Conservation (phyloP, 306 rosid genomes). For the Dalbergia cultrata region DNA sequence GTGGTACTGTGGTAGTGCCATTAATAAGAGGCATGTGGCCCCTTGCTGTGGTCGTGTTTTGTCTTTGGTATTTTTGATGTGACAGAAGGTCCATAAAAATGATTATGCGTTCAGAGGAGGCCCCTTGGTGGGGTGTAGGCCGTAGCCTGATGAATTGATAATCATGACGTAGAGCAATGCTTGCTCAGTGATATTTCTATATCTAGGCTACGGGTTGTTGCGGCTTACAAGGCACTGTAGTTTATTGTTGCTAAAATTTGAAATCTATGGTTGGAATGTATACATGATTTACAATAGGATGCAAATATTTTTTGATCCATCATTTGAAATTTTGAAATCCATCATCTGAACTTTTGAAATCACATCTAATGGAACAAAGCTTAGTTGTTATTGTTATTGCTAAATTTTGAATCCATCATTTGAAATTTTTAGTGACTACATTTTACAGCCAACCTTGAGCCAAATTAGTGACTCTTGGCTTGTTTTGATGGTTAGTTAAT, state of each 20-base stretch:
- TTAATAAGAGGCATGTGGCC: slow-evolving; percentile 1
- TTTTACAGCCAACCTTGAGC: slow-evolving; percentile 2
- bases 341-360: no score
- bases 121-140: background rate
- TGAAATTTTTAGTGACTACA: slow-evolving; percentile 6
- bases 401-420: background rate
- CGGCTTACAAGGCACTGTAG: background rate
- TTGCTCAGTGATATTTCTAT: slow-evolving; percentile 20
- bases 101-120: slow-evolving; percentile 17
- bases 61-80: background rate
- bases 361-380: no score
- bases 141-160: slow-evolving; percentile 19
- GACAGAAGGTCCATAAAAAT: slow-evolving; percentile 2
- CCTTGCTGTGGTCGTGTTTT: background rate
- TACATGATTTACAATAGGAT: no score
- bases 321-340: no score
- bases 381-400: background rate
- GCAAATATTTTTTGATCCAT: no score
- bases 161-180: background rate
- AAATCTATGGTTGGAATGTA: background rate
- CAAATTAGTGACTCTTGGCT: background rate
- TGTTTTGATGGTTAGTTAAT: background rate
- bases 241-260: slow-evolving; percentile 18
- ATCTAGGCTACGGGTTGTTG: background rate
- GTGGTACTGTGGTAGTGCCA: slow-evolving; percentile 6